Conservation (phyloP, 2,329 filamentous ascomycete genomes). For the Colletotrichum orbiculare region DNA sequence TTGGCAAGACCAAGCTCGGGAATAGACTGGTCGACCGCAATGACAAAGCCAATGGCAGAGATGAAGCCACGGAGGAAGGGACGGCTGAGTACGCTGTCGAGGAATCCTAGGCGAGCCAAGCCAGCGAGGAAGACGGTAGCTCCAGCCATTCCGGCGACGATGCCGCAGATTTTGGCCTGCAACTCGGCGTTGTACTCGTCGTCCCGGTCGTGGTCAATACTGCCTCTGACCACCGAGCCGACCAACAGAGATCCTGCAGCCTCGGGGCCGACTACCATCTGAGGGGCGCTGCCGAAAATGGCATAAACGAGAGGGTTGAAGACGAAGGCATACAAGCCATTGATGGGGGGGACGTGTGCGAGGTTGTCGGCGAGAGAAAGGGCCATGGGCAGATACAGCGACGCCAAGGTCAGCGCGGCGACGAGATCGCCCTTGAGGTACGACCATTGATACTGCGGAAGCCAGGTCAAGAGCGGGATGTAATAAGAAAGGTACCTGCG, state of each 20-base stretch:
- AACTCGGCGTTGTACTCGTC: slow-evolving; percentile 73
- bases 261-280: slow-evolving; percentile 95
- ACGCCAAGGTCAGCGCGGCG: slow-evolving; percentile 94
- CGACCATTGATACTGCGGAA: slow-evolving; percentile 83
- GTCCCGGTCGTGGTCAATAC: slow-evolving; percentile 75
- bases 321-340: slow-evolving; percentile 93
- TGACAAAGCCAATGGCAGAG: slow-evolving; percentile 95
- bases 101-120: slow-evolving; percentile 84
- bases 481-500: slow-evolving; percentile 91
- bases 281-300: slow-evolving; percentile 88
- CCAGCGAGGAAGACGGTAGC: slow-evolving; percentile 90
- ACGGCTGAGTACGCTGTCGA: slow-evolving; percentile 92
- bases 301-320: slow-evolving; percentile 94
- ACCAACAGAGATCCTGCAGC: slow-evolving; percentile 92
- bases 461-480: slow-evolving; percentile 90
- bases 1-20: slow-evolving; percentile 84
- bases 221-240: slow-evolving; percentile 84
- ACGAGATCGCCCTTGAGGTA: slow-evolving; percentile 89
- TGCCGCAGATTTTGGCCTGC: slow-evolving; percentile 86
- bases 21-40: slow-evolving; percentile 93
- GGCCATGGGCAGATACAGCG: slow-evolving; percentile 97
- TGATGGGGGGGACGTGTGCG: slow-evolving; percentile 90
- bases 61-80: slow-evolving; percentile 97
- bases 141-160: slow-evolving; percentile 88
- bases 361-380: slow-evolving; percentile 93